Evolutionary conservation across 495 filamentous ascomycete genomes (phyloP).

Genomic region (Cercophora scortea): DNA sequence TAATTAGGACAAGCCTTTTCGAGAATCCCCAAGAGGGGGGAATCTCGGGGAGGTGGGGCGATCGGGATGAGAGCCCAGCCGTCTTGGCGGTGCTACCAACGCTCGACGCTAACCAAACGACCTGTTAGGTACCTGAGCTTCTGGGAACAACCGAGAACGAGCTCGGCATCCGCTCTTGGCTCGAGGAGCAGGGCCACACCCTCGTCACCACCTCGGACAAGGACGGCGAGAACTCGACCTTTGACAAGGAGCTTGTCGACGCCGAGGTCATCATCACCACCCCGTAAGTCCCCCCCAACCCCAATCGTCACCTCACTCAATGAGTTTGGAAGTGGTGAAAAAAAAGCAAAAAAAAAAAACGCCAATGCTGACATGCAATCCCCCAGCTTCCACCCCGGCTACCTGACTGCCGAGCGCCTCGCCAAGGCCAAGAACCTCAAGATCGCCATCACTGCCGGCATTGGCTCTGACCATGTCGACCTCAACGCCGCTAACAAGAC

Average conservation of each 20-base stretch:
- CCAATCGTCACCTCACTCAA: too few species aligned
- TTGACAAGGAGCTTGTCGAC: slow-evolving; percentile 92
- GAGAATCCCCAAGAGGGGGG: too few species aligned
- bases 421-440: slow-evolving; percentile 99
- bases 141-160: slow-evolving; percentile 97
- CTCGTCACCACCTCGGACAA: slow-evolving; percentile 97
- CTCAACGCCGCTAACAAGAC: slow-evolving; percentile 95
- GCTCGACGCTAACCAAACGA: neutral
- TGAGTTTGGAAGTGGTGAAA: too few species aligned
- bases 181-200: slow-evolving; percentile 91
- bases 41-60: slow-evolving; percentile 7
- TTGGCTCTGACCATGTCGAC: slow-evolving; percentile 97
- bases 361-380: slow-evolving; percentile 3
- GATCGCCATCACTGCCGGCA: slow-evolving; percentile 91
- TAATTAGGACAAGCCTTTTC: too few species aligned
- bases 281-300: slow-evolving; percentile 54
- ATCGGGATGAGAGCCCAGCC: neutral
- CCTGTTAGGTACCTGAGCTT: slow-evolving; percentile 62
- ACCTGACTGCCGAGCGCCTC: slow-evolving; percentile 92
- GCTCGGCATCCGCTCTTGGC: slow-evolving; percentile 91
- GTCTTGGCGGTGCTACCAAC: neutral
- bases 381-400: slow-evolving; percentile 90
- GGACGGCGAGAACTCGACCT: slow-evolving; percentile 82
- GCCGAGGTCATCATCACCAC: slow-evolving; percentile 99
- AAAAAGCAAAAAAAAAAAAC: neutral